Percentiles rank a stretch among this genome's conserved stretches.
phyloP scores from a whole-genome alignment of 495 filamentous ascomycete species.

The Aspergillus avenaceus region DNA sequence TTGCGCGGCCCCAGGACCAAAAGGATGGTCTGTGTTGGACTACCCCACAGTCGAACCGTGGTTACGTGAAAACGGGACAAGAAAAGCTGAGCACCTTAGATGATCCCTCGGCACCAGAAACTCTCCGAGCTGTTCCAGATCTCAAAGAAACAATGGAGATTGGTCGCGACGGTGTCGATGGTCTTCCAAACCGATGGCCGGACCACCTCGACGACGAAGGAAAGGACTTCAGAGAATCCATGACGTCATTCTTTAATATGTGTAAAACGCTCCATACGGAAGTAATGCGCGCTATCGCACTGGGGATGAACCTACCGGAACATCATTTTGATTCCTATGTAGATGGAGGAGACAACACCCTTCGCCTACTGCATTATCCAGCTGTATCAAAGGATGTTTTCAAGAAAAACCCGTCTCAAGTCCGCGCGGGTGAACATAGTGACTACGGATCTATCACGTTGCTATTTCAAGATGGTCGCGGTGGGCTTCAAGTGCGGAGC shows the following conservation, averaged over 20 bases:
- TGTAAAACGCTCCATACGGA: conserved; percentile 73
- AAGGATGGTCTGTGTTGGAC: conserved; percentile 73
- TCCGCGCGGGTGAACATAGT: conserved; percentile 80
- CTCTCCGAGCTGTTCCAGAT: conserved; percentile 61
- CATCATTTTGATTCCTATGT: conserved; percentile 75
- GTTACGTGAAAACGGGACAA: conserved; percentile 70
- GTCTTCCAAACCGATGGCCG: conserved; percentile 79
- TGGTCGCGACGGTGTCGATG: conserved; percentile 66
- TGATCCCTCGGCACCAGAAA: conserved; percentile 54
- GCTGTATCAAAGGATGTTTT: conserved; percentile 65
- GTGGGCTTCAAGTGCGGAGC: conserved; percentile 79
- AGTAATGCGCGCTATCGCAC: conserved; percentile 84
- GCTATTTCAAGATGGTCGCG: conserved; percentile 80
- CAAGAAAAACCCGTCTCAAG: conserved; percentile 62
- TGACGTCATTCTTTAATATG: conserved; percentile 66
- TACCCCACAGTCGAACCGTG: conserved; percentile 69
- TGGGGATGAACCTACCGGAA: conserved; percentile 72
- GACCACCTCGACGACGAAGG: conserved; percentile 56
- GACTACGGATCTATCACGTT: conserved; percentile 89
- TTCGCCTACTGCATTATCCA: conserved; percentile 89
- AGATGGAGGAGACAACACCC: conserved; percentile 73
- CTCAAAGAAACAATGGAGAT: conserved; percentile 85
- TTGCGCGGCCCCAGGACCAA: conserved; percentile 60
- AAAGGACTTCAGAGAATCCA: conserved; percentile 61
- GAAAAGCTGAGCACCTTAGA: conserved; percentile 69